Evolutionary conservation across 257 asterid species (phyloP).

Genomic region (Avicennia marina): DNA sequence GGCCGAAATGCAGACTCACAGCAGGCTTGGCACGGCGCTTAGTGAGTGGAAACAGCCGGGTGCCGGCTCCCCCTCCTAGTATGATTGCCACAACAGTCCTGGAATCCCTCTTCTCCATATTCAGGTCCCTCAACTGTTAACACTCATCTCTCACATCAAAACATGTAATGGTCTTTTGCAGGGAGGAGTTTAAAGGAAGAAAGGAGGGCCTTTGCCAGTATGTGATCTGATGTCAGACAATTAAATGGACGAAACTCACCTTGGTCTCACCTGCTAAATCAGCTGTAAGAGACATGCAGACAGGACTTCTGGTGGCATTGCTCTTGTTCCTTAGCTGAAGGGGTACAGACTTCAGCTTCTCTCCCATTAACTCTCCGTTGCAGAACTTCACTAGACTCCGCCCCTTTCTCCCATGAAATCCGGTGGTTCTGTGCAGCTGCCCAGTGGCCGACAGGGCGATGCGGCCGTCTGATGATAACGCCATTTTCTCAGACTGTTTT

Average conservation of each 20-base stretch:
- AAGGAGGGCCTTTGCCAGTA: too few relatives aligned
- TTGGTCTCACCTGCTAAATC: conserved; percentile 68
- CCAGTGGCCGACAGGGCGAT: conserved; percentile 51
- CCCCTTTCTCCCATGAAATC: conserved; percentile 30
- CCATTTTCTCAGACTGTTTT: conserved; percentile 38
- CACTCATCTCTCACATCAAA: background rate
- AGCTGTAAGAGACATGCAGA: conserved; percentile 60
- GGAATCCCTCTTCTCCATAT: conserved; percentile 66
- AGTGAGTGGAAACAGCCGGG: conserved; percentile 91
- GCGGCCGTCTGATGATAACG: conserved; percentile 45
- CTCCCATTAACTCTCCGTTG: conserved; percentile 77
- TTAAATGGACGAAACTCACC: conserved; percentile 41
- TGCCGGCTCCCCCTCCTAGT: conserved; percentile 99
- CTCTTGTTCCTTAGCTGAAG: conserved; percentile 29
- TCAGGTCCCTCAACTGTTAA: conserved; percentile 63
- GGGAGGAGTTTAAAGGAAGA: background rate
- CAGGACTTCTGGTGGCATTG: conserved; percentile 21
- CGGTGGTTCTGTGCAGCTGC: conserved; percentile 29
- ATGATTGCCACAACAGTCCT: conserved; percentile 83
- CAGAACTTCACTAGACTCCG: conserved; percentile 38
- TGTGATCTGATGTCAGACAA: too few relatives aligned
- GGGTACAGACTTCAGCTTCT: conserved; percentile 43
- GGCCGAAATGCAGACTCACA: conserved; percentile 37
- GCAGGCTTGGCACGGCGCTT: conserved; percentile 98
- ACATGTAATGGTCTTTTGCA: background rate